Conservation (phyloP, 208 protist genomes). For the Leishmania tropica region DNA sequence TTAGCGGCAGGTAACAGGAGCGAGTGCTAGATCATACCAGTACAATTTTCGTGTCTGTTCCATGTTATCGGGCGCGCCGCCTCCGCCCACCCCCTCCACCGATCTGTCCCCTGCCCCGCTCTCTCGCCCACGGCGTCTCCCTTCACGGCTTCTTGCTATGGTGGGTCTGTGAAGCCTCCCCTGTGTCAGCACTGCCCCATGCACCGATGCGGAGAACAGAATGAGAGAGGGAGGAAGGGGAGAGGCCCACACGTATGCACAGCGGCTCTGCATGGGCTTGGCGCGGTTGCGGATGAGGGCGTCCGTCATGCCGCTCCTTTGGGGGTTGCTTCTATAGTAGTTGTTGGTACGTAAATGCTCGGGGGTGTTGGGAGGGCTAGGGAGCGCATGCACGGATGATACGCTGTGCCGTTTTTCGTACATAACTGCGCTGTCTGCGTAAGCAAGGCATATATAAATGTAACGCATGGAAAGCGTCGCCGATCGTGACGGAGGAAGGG, state of each 20-base stretch:
- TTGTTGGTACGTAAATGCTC: background rate
- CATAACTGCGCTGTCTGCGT: background rate
- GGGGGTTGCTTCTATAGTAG: background rate
- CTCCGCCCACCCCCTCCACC: background rate
- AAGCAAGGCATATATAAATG: background rate
- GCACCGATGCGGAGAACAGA: background rate
- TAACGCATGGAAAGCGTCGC: background rate
- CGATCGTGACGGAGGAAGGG: background rate
- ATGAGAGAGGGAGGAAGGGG: background rate
- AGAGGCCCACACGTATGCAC: background rate
- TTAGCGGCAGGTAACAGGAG: background rate
- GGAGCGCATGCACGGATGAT: background rate
- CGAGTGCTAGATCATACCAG: background rate
- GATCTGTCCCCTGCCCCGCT: background rate
- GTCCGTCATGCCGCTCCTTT: background rate
- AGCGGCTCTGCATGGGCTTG: background rate
- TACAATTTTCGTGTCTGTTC: constrained; percentile 4
- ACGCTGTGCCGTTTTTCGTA: background rate
- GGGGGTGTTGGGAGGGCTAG: background rate
- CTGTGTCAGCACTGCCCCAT: background rate
- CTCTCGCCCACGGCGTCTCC: background rate
- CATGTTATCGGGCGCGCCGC: background rate
- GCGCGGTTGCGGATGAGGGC: background rate
- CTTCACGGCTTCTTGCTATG: constrained; percentile 15
- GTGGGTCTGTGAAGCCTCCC: background rate